Base-by-base conservation (phyloP, 192 early-diverging fungal species). In the Backusella circina region DNA sequence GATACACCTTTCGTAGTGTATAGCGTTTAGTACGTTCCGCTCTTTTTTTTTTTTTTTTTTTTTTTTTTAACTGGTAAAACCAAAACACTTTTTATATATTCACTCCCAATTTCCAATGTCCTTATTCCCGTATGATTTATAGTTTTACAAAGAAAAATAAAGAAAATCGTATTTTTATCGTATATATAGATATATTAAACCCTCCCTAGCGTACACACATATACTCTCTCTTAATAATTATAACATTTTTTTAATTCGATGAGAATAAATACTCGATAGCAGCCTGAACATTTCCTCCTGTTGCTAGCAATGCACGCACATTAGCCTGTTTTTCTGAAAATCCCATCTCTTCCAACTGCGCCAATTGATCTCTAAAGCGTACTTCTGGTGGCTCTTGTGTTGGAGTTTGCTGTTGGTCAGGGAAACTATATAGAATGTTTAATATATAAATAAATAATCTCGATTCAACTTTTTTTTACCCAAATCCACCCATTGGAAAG, bases 291-390 rank as follows among this genome's bases (percentile, higher is more conserved):
- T 97, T 93, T 28, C 97, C 97, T 36, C 93, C 88, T 12, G 94
- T 90, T 35, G 88, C 88, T 44, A 94, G 89, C 44, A 99, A 84
- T 9, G 96, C 96, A 13, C 93, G 87, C 33, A 99, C 84, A 83
- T 99, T 99, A 72, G 91, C 89, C 23, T 85, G 84, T 35, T 89
- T 90, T 82, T 97, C 93, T 67, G 86, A 83, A 77, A 99, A 99
- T 23, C 97, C 97, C 97, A 99, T 99, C 71, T 98, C 95, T 74
- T 94, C 90, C 38, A 99, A 80, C 71, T 91, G 91, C 15, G 81
- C 87, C 38, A 96, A 81, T 84, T 93, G 87, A 54, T 83, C 75
- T 67, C 84, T 85, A 81, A 91, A 95, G 41, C 88, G 88, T 71
- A 77, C 73, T 83, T 90, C 86, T 77, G 90, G 82, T 33, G 89